A percentile compares a stretch with the other conserved stretches of the same genome.
phyloP scores from a whole-genome alignment of 768 basidiomycete genomes.

The Panaeolus papilionaceus region DNA sequence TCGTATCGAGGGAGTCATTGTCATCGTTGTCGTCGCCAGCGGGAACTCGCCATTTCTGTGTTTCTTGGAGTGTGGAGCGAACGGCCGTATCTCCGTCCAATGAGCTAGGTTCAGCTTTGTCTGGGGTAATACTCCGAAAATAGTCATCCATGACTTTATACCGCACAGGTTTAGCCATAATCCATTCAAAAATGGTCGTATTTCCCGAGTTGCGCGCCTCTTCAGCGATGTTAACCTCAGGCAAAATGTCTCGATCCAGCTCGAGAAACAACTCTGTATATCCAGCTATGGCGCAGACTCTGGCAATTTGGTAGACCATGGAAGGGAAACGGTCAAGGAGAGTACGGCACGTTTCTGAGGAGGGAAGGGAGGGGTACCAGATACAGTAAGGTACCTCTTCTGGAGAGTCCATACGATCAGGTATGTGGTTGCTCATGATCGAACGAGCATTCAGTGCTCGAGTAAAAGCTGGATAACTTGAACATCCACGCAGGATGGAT shows the following conservation, averaged over 20 bases:
- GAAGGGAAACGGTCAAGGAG: neutral
- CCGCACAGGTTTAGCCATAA: constrained; percentile 1
- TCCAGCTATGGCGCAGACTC: neutral
- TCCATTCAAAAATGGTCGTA: neutral
- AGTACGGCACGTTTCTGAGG: neutral
- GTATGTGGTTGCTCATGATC: neutral
- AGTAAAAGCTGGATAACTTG: constrained; percentile 5
- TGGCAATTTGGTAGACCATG: neutral
- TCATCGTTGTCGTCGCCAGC: neutral
- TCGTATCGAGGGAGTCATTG: constrained; percentile 1
- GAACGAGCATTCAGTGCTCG: neutral
- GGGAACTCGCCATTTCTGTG: constrained; percentile 2
- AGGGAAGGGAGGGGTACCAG: neutral
- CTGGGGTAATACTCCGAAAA: neutral
- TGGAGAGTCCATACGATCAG: constrained; percentile 3
- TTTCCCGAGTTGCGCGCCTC: constrained; percentile 1
- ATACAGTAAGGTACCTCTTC: constrained; percentile 5
- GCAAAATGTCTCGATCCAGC: neutral
- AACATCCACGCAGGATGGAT: neutral
- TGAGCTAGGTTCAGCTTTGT: neutral
- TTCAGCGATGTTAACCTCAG: constrained; percentile 2
- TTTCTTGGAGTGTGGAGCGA: constrained; percentile 1
- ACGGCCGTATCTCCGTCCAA: neutral
- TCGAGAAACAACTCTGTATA: neutral
- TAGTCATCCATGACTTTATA: constrained; percentile 3